phyloP scores from a whole-genome alignment of 768 basidiomycete species.

The Pleurotus tuber-regium region DNA sequence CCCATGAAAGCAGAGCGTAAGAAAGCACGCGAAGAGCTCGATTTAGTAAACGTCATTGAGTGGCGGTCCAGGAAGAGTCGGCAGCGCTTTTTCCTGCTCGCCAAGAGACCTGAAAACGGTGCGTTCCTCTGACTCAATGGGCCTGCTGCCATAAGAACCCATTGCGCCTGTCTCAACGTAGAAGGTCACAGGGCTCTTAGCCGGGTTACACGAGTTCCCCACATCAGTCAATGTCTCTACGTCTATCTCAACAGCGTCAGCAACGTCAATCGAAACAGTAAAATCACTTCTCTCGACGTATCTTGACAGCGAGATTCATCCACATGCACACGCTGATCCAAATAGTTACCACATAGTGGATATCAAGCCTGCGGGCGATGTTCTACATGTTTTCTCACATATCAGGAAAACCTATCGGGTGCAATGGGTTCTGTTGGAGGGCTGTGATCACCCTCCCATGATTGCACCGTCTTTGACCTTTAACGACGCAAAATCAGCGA shows the following conservation, averaged over 20 bases:
- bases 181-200: constrained; percentile 71
- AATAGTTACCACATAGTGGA: constrained; percentile 41
- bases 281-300: constrained; percentile 36
- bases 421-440: constrained; percentile 68
- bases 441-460: constrained; percentile 37
- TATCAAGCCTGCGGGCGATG: constrained; percentile 55
- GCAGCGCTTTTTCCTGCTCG: constrained; percentile 68
- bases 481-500: constrained; percentile 10
- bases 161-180: constrained; percentile 4
- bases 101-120: constrained; percentile 85
- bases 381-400: constrained; percentile 87
- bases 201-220: constrained; percentile 88
- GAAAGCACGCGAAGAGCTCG: constrained; percentile 80
- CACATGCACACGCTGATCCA: constrained; percentile 4
- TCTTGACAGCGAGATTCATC: constrained; percentile 29
- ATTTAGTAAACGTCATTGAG: constrained; percentile 84
- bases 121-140: constrained; percentile 9
- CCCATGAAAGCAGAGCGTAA: constrained; percentile 87
- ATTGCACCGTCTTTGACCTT: neutral
- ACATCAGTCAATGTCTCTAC: constrained; percentile 53
- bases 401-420: constrained; percentile 83
- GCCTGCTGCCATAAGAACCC: too few species aligned
- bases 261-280: constrained; percentile 28
- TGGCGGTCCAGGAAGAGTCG: constrained; percentile 48
- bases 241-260: constrained; percentile 33